Evolutionary conservation across 345 rosid species (phyloP).

Genomic region (Eucalyptus pumila): DNA sequence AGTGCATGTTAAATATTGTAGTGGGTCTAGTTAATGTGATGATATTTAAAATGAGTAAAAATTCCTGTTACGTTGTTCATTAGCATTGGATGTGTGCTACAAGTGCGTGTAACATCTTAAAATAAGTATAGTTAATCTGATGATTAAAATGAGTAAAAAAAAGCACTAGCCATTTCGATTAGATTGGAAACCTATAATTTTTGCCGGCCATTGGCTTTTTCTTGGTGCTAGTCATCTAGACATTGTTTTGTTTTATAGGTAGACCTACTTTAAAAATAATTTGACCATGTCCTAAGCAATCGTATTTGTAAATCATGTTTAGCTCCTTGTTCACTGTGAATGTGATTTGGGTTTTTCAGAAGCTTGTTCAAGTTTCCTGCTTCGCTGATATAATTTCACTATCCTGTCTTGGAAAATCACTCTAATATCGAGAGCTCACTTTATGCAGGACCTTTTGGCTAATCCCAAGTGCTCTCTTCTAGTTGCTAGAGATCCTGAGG

Average conservation of each 20-base stretch:
- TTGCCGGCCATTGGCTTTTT: background rate
- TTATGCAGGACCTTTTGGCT: constrained; percentile 59
- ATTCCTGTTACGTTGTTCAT: background rate
- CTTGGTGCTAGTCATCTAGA: background rate
- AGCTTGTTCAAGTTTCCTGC: background rate
- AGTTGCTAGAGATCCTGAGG: constrained; percentile 78
- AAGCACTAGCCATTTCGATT: background rate
- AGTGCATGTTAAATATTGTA: background rate
- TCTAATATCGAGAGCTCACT: background rate
- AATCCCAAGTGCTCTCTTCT: constrained; percentile 87
- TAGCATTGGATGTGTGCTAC: background rate
- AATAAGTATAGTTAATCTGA: background rate
- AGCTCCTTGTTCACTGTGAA: background rate
- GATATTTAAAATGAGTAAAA: background rate
- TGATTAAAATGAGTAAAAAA: background rate
- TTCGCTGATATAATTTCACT: background rate
- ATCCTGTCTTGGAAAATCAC: background rate
- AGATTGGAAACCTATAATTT: background rate
- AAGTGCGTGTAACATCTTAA: background rate
- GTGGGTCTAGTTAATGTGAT: background rate
- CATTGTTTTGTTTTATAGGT: background rate
- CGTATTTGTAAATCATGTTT: background rate
- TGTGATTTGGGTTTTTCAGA: background rate
- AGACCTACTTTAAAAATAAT: background rate
- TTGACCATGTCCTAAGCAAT: background rate